Base-by-base conservation (phyloP, 129 eudicot genomes). In the Gnaphalium uliginosum region DNA sequence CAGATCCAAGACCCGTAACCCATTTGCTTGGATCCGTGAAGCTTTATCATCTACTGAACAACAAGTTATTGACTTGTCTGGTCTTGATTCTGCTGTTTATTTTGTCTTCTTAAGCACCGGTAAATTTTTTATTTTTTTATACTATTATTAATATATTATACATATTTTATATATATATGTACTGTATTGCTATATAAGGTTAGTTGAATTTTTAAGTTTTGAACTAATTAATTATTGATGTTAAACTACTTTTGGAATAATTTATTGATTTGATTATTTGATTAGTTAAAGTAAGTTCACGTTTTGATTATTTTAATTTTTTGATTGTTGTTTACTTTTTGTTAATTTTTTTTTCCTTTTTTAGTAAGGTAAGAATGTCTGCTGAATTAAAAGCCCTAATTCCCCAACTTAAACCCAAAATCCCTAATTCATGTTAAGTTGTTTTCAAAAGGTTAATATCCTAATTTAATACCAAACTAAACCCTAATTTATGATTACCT, bases 11-110 rank as follows among this genome's bases (percentile, higher is more conserved):
- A 81, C 85, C 56, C 88, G 97, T 15, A 89, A 89, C 83, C 99
- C 99, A 30, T 82, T 94, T 59, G 74, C 92, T 10, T 94, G 99
- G 99, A 91, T 94, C 84, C 82, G 81, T 27, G 99, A 94, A 76
- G 97, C 97, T 0, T 14, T 84, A 1, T 73, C 83, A 22, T 89
- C 96, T 0, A 9, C 93, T 21, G 99, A 94, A 74, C 76, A 83
- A 17, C 94, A 91, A 27, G 80, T 94, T 56, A 65, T 94, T 27
- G 26, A 76, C 7, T 25, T 81, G 69, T 91, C 99, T 18, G 99
- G 99, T 56, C 94, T 94, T 66, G 97, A 94, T 84, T 68, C 99
- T 54, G 99, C 99, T 76, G 99, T 91, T 61, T 89, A 91, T 81
- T 91, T 94, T 21, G 92, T 94, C 70, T 94, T 90, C 83, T 80